Conservation (phyloP, 179 eudicot species). For the Patellifolia procumbens region DNA sequence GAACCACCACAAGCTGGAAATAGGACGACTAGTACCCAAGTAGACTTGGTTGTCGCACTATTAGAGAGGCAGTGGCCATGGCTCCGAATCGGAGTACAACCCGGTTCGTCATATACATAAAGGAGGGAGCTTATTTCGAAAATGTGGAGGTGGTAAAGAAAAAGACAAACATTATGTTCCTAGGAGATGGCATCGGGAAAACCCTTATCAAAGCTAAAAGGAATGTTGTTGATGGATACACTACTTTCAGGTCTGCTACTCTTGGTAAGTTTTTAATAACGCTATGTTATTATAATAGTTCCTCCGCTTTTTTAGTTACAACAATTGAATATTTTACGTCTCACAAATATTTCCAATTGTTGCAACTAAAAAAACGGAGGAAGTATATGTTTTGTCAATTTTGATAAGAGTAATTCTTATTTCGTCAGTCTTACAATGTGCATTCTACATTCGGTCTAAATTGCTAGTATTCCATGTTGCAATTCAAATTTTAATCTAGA, state of each 20-base stretch:
- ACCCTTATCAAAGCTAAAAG: slow-evolving; percentile 40
- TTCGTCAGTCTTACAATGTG: no score
- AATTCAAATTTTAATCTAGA: no score
- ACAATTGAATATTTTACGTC: no score
- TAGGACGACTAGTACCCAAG: slow-evolving; percentile 21
- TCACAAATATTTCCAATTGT: no score
- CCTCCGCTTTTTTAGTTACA: no score
- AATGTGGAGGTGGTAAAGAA: slow-evolving; percentile 37
- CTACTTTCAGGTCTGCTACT: slow-evolving; percentile 52
- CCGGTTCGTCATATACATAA: slow-evolving; percentile 37
- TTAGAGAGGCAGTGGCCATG: slow-evolving; percentile 35
- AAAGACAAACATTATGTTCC: slow-evolving; percentile 35
- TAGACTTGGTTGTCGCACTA: slow-evolving; percentile 62
- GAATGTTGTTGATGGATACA: slow-evolving; percentile 35
- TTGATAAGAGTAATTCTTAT: no score
- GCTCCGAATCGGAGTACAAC: slow-evolving; percentile 31
- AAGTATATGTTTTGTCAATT: no score
- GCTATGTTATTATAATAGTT: no score
- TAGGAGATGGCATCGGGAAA: slow-evolving; percentile 48
- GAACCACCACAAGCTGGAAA: slow-evolving; percentile 9
- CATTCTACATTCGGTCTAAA: no score
- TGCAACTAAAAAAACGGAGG: no score
- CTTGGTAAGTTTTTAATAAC: slow-evolving; percentile 32
- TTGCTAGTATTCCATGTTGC: no score
- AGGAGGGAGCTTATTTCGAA: slow-evolving; percentile 38